Evolutionary conservation across 169 alveolate genomes (phyloP).

Genomic region (Plasmodium sp.): DNA sequence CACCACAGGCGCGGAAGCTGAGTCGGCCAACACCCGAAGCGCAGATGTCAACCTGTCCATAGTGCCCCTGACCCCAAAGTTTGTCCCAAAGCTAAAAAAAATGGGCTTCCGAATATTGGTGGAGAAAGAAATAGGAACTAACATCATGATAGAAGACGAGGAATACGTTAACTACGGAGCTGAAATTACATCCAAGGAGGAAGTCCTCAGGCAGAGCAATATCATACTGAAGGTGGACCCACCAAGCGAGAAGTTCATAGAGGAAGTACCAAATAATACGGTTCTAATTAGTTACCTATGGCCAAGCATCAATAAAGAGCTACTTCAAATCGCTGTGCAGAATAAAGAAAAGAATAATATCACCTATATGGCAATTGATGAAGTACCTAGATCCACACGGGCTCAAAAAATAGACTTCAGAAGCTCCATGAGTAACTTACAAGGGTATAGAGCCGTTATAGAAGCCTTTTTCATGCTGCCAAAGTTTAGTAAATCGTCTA

Average conservation of each 20-base stretch:
- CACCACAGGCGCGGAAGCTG: neutral
- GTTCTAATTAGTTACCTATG: conserved; percentile 85
- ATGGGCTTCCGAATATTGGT: conserved; percentile 88
- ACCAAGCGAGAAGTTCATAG: conserved; percentile 82
- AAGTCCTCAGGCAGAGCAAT: conserved; percentile 80
- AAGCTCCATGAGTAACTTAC: conserved; percentile 92
- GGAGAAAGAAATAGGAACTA: conserved; percentile 89
- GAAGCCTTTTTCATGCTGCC: conserved; percentile 94
- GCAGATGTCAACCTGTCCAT: conserved; percentile 24
- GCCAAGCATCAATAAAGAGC: conserved; percentile 83
- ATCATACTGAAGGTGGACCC: conserved; percentile 86
- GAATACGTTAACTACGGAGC: conserved; percentile 79
- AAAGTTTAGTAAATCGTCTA: conserved; percentile 89
- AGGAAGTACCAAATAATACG: conserved; percentile 82
- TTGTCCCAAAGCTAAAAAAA: conserved; percentile 83
- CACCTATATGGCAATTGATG: conserved; percentile 91
- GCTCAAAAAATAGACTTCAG: conserved; percentile 94
- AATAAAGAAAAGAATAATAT: conserved; percentile 77
- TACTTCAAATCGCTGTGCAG: conserved; percentile 76
- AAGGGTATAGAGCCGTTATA: conserved; percentile 95
- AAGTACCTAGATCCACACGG: conserved; percentile 93
- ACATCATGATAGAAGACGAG: conserved; percentile 85
- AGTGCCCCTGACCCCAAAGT: conserved; percentile 90
- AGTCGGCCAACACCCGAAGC: neutral
- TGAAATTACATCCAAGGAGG: conserved; percentile 77